Evolutionary conservation across 1,139 yeast genomes (phyloP).

Genomic region (Pichia sp.): DNA sequence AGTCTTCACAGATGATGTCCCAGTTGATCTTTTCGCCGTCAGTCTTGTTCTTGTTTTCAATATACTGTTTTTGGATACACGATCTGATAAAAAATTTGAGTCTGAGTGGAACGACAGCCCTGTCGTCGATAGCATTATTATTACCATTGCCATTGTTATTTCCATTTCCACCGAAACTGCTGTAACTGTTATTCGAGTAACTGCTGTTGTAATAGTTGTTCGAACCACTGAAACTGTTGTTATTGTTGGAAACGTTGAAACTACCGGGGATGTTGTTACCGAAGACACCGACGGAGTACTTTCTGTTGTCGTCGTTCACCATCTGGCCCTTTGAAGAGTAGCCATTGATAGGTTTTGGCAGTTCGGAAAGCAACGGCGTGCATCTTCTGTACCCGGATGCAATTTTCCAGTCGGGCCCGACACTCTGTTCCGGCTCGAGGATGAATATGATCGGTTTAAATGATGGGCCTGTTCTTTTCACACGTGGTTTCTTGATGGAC

Average conservation of each 20-base stretch:
- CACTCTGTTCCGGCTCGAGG: slow-evolving; percentile 37
- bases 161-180: neutral
- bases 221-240: too few species aligned
- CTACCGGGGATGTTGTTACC: slow-evolving; percentile 23
- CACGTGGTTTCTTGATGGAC: neutral
- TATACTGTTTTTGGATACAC: slow-evolving; percentile 45
- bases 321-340: slow-evolving; percentile 16
- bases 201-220: too few species aligned
- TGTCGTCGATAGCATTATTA: slow-evolving; percentile 17
- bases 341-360: slow-evolving; percentile 36
- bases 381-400: slow-evolving; percentile 45
- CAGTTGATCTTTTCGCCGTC: slow-evolving; percentile 36
- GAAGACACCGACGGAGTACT: slow-evolving; percentile 22
- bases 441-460: slow-evolving; percentile 28
- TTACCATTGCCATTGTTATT: neutral
- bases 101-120: slow-evolving; percentile 49
- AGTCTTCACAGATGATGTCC: slow-evolving; percentile 56
- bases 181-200: too few species aligned
- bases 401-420: slow-evolving; percentile 49
- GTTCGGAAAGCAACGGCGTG: slow-evolving; percentile 45
- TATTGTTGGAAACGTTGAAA: slow-evolving; percentile 11
- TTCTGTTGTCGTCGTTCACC: slow-evolving; percentile 13
- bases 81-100: slow-evolving; percentile 49
- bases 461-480: too few species aligned
- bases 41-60: slow-evolving; percentile 33